These are phyloP conservation scores for Aspergillus brunneoviolaceus DNA, from an alignment of 2,329 filamentous ascomycete species.

Conservation along the genomic window DNA sequence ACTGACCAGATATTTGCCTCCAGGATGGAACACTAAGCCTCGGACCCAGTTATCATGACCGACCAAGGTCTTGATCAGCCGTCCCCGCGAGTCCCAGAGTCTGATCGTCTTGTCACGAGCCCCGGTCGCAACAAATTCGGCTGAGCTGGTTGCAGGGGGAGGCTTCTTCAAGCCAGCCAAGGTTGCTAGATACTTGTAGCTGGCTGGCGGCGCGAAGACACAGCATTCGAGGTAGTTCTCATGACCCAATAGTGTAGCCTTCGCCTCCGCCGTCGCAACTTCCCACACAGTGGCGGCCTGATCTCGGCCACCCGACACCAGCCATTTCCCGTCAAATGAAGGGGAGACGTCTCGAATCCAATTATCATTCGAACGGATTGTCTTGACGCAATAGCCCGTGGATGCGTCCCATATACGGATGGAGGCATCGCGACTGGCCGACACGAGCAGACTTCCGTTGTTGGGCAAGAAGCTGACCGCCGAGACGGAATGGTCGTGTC, in stretches of 20 bases:
- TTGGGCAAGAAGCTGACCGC: slow-evolving; percentile 83
- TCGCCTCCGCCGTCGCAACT: slow-evolving; percentile 70
- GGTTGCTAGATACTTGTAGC: slow-evolving; percentile 73
- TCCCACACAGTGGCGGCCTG: slow-evolving; percentile 85
- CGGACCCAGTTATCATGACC: slow-evolving; percentile 97
- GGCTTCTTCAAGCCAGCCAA: slow-evolving; percentile 82
- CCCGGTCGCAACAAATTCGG: slow-evolving; percentile 87
- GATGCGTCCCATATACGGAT: slow-evolving; percentile 88
- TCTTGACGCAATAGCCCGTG: slow-evolving; percentile 86
- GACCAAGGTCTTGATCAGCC: slow-evolving; percentile 75
- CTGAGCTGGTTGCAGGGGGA: slow-evolving; percentile 69
- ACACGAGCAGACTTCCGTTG: slow-evolving; percentile 74
- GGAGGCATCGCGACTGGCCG: slow-evolving; percentile 79
- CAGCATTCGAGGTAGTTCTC: slow-evolving; percentile 86
- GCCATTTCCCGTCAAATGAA: slow-evolving; percentile 76
- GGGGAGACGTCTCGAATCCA: slow-evolving; percentile 86
- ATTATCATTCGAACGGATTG: slow-evolving; percentile 74
- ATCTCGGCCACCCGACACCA: slow-evolving; percentile 79
- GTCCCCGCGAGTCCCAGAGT: slow-evolving; percentile 83
- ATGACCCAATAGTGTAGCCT: slow-evolving; percentile 78
- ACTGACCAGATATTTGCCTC: slow-evolving; percentile 84
- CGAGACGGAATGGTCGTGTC: slow-evolving; percentile 88
- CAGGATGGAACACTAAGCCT: slow-evolving; percentile 82
- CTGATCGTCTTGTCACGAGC: slow-evolving; percentile 87
- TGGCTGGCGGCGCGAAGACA: slow-evolving; percentile 74